Conservation (phyloP, 139 green algal species). For the Zygnema cylindricum region DNA sequence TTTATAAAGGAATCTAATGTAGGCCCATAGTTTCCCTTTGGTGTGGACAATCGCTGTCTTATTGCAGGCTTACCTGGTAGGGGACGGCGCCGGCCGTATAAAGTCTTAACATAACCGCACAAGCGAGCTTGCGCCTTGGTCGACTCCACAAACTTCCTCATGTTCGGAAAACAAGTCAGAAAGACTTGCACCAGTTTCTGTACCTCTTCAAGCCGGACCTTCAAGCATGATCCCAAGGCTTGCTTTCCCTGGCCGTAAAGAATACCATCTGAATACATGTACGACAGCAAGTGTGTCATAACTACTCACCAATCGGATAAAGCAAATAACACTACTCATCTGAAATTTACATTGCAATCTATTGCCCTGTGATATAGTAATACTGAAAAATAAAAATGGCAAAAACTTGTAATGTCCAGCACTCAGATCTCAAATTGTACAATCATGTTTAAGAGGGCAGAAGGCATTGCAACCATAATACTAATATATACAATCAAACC, state of each 20-base stretch:
- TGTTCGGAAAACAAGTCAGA: slow-evolving; percentile 14
- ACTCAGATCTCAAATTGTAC: no score
- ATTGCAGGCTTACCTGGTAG: slow-evolving; percentile 32
- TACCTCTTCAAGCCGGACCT: slow-evolving; percentile 6
- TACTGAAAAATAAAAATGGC: no score
- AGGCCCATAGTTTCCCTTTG: background rate
- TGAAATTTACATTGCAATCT: no score
- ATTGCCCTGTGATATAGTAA: no score
- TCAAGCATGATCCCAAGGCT: background rate
- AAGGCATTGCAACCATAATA: no score
- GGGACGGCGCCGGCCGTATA: slow-evolving; percentile 14
- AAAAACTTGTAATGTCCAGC: no score
- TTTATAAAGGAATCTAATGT: no score
- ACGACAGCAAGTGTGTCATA: no score
- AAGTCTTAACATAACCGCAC: slow-evolving; percentile 23
- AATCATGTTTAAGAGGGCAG: no score
- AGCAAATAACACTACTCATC: no score
- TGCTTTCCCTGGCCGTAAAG: slow-evolving; percentile 36
- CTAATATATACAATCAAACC: no score
- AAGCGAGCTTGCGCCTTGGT: background rate
- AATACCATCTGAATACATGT: slow-evolving; percentile 47
- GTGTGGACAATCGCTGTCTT: background rate
- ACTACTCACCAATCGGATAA: no score
- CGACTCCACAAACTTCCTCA: slow-evolving; percentile 31
- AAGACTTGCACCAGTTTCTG: slow-evolving; percentile 20